Percentiles rank a stretch among this genome's conserved stretches.
phyloP scores from a whole-genome alignment of 768 basidiomycete genomes.

The Cubamyces sp. region DNA sequence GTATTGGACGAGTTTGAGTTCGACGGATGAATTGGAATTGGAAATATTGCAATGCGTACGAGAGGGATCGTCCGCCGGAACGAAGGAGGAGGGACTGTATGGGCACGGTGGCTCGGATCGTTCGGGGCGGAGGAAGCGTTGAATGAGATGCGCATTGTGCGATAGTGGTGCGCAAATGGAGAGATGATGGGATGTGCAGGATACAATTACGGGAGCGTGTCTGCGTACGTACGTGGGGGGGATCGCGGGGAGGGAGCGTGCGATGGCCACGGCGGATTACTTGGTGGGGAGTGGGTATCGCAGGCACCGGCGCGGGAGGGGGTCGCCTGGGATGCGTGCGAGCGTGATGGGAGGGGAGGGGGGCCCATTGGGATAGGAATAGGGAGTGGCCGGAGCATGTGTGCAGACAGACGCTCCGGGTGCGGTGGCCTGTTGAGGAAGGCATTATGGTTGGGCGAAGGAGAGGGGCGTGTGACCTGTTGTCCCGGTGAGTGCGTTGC shows the following conservation, averaged over 20 bases:
- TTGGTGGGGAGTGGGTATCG: conserved; percentile 1
- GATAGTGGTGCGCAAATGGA: no score
- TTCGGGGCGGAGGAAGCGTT: background rate
- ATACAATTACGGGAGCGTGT: background rate
- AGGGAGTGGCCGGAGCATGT: background rate
- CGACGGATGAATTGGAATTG: background rate
- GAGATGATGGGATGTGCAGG: background rate
- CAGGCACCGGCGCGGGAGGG: background rate
- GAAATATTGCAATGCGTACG: background rate
- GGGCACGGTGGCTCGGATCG: background rate
- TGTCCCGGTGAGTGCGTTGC: background rate
- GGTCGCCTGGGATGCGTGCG: background rate
- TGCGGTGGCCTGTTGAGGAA: conserved; percentile 1
- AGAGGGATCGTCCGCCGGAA: background rate
- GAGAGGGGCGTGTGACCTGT: background rate
- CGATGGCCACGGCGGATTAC: conserved; percentile 7
- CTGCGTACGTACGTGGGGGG: background rate
- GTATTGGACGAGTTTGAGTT: background rate
- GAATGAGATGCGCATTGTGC: background rate
- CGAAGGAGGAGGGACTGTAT: background rate
- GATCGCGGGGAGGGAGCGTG: background rate
- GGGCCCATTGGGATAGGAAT: background rate
- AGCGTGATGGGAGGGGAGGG: background rate
- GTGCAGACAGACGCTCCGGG: background rate
- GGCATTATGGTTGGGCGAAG: background rate